Evolutionary conservation across 2,329 filamentous ascomycete genomes (phyloP), one percentile per base, ranked within the genome.

Genomic region (Apiospora saccharicola): DNA sequence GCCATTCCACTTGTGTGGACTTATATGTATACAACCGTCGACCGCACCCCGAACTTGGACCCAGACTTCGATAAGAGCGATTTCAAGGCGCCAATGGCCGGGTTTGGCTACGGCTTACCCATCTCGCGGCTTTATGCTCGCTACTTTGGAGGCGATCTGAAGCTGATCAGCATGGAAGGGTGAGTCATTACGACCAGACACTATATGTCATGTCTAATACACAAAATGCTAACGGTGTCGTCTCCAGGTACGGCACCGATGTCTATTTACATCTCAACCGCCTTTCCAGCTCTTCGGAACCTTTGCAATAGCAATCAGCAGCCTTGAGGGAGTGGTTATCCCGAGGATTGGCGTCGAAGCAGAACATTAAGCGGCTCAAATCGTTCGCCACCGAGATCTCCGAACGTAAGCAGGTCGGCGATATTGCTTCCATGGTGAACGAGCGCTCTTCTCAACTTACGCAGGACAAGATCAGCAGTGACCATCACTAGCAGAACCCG

Each of bases 11-110:
- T 99, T 19, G 96, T 98, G n/a, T 99, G 96, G 96, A 99, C 96
- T 16, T 99, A 99, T 83, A 99, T 98, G 96, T 99, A 99, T 83
- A 99, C 96, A 47, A 99, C 96, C 2, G 96, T 99, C 75, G 96
- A 98, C 82, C 91, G 95, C 77, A 98, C 96, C 30, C 96, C 96
- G 19, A 97, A 92, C 80, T 86, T 99, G 74, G 96, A 99, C 80
- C 96, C 96, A 0, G 96, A 98, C 81, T 99, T 98, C 82, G 96
- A 99, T 84, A 97, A 98, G 86, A 98, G 92, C 84, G 96, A 99
- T 82, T 99, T 99, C 87, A 98, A 99, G 83, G 96, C 96, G 16
- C 96, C 96, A 1, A 98, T 99, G 96, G 96, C 96, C 74, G 96
- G 96, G 2, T 99, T 98, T 80, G 96, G 96, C n/a, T 99, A 99